Percentiles rank a stretch among this genome's conserved stretches.
phyloP scores from a whole-genome alignment of 2,329 filamentous ascomycete species.

The Talaromyces sp. region DNA sequence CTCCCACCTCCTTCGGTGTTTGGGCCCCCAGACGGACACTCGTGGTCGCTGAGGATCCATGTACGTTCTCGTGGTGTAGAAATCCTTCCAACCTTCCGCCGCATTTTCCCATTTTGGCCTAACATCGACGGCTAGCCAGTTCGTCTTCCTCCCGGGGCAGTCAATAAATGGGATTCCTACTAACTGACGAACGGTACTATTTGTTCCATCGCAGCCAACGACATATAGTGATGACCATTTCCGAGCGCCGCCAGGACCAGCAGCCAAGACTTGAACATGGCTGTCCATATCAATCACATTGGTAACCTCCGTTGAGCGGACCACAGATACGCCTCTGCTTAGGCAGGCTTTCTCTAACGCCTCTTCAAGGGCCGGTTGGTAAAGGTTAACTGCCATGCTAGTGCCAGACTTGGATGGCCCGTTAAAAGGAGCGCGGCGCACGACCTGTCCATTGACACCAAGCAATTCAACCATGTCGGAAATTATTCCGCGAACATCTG shows the following conservation, averaged over 20 bases:
- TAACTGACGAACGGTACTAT: not conserved
- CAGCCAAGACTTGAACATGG: not conserved
- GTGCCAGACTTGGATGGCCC: not conserved
- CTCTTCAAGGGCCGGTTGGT: not conserved
- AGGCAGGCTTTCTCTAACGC: not conserved
- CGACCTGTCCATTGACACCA: not conserved
- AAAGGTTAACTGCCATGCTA: not conserved
- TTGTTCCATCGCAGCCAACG: slow-evolving; percentile 1
- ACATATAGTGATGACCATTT: not conserved
- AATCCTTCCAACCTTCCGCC: not conserved
- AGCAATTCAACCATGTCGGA: not conserved
- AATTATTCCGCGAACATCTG: not conserved
- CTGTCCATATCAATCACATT: not conserved
- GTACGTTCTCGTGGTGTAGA: not conserved
- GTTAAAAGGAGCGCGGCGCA: not conserved
- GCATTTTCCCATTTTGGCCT: not conserved
- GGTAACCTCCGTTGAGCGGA: not conserved
- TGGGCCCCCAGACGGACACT: not conserved
- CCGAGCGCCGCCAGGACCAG: not conserved
- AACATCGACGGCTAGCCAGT: slow-evolving; percentile 1
- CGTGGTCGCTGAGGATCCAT: not conserved
- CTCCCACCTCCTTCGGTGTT: slow-evolving; percentile 1
- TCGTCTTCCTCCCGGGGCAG: not conserved
- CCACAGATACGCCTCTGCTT: not conserved
- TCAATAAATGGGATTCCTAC: not conserved